phyloP scores from a whole-genome alignment of 2,329 filamentous ascomycete species.

The Aspergillus candidus region DNA sequence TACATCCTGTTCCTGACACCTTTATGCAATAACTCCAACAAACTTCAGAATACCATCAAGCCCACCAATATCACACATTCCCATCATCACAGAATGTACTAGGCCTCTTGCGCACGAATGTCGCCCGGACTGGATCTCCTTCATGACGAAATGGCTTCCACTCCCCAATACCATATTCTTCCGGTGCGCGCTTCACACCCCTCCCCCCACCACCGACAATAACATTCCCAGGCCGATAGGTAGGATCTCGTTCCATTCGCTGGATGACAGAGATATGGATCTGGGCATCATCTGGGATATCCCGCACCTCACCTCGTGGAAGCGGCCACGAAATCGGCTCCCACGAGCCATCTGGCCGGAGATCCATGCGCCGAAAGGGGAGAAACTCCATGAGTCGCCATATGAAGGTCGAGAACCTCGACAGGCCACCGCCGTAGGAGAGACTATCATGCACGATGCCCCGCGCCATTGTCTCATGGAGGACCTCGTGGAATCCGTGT shows the following conservation, averaged over 20 bases:
- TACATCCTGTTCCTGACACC: no score
- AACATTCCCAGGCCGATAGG: slow-evolving; percentile 65
- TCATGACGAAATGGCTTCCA: slow-evolving; percentile 10
- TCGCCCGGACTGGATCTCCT: slow-evolving; percentile 12
- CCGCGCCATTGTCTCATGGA: slow-evolving; percentile 14
- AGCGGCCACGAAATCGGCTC: slow-evolving; percentile 68
- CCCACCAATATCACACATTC: no score
- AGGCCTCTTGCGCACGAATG: slow-evolving; percentile 6
- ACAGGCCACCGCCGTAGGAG: slow-evolving; percentile 52
- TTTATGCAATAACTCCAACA: no score
- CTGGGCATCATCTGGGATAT: slow-evolving; percentile 61
- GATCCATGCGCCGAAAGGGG: slow-evolving; percentile 68
- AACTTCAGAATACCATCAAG: no score
- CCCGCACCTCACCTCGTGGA: slow-evolving; percentile 65
- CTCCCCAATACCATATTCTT: slow-evolving; percentile 9
- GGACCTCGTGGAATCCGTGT: not conserved
- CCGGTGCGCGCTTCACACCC: not conserved
- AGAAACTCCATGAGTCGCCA: slow-evolving; percentile 75
- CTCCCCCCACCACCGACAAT: slow-evolving; percentile 43
- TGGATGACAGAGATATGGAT: slow-evolving; percentile 65
- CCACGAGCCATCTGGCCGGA: slow-evolving; percentile 52
- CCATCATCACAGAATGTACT: no score
- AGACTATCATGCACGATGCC: slow-evolving; percentile 61
- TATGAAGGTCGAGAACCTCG: slow-evolving; percentile 46
- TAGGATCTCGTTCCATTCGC: slow-evolving; percentile 55